Conservation (phyloP, 108 stramenopile genomes). For the Conticribra weissflogii region DNA sequence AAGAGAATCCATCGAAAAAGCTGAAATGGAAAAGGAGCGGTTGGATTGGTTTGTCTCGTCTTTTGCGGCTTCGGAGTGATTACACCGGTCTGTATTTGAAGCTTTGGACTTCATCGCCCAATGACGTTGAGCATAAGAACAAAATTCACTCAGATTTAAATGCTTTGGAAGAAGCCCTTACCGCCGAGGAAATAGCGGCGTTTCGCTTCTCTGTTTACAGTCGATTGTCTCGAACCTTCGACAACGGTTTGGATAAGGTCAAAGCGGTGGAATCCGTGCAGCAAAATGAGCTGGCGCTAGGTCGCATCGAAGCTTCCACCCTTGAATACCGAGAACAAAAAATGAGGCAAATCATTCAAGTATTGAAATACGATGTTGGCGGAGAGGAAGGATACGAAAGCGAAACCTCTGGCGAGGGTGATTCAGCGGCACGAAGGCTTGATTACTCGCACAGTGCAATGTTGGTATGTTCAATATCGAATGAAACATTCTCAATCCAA, state of each 20-base stretch:
- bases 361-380: conserved; percentile 5
- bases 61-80: conserved; percentile 36
- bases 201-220: conserved; percentile 62
- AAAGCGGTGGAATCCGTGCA: conserved; percentile 6
- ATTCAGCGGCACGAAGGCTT: background rate
- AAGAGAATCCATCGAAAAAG: background rate
- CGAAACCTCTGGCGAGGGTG: too few relatives aligned
- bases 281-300: conserved; percentile 11
- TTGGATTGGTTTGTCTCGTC: conserved; percentile 56
- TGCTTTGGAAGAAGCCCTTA: conserved; percentile 60
- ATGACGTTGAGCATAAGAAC: conserved; percentile 3
- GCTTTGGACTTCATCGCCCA: conserved; percentile 10
- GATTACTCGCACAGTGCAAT: background rate
- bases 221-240: conserved; percentile 5
- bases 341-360: conserved; percentile 6
- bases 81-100: conserved; percentile 50
- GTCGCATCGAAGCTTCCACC: background rate
- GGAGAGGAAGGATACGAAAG: too few relatives aligned
- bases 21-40: conserved; percentile 37
- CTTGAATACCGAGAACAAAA: conserved; percentile 22
- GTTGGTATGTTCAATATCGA: conserved; percentile 4
- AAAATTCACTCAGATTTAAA: conserved; percentile 38
- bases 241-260: conserved; percentile 1
- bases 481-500: conserved; percentile 12
- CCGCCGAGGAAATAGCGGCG: conserved; percentile 57